Evolutionary conservation across 345 rosid species (phyloP).

Genomic region (Clausena lansium): DNA sequence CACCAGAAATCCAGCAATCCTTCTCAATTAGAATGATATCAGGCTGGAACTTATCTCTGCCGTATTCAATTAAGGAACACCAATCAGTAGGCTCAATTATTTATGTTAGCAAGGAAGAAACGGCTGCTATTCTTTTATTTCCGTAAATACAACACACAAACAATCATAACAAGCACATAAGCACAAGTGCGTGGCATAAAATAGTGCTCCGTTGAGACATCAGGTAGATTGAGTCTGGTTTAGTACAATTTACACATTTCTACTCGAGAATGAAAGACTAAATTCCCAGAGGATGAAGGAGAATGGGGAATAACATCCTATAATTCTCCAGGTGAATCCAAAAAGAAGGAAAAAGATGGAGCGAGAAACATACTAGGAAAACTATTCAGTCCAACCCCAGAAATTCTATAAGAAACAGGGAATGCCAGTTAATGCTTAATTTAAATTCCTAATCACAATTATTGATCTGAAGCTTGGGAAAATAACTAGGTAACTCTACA

Average conservation of each 20-base stretch:
- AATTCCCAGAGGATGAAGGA: not conserved
- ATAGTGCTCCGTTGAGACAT: not conserved
- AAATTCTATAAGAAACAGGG: not conserved
- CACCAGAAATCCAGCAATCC: constrained; percentile 70
- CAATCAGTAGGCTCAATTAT: not conserved
- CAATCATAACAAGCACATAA: not conserved
- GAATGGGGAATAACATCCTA: not conserved
- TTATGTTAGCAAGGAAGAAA: too few species aligned
- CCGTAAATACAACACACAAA: not conserved
- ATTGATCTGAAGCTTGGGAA: not conserved
- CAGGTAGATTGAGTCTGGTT: not conserved
- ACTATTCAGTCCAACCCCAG: not conserved
- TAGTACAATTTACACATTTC: not conserved
- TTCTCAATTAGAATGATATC: constrained; percentile 86
- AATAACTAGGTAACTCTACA: not conserved
- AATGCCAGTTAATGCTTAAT: not conserved
- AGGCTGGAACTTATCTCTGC: constrained; percentile 47
- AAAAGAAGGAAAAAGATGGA: not conserved
- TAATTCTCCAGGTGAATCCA: not conserved
- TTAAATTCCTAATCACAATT: not conserved
- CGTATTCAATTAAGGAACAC: constrained; percentile 9
- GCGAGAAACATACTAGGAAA: not conserved
- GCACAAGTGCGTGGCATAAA: not conserved
- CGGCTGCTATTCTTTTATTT: not conserved
- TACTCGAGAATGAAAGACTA: not conserved